These are phyloP conservation scores for Handroanthus guayacan DNA, from an alignment of 257 asterid species.

Conservation along the genomic window DNA sequence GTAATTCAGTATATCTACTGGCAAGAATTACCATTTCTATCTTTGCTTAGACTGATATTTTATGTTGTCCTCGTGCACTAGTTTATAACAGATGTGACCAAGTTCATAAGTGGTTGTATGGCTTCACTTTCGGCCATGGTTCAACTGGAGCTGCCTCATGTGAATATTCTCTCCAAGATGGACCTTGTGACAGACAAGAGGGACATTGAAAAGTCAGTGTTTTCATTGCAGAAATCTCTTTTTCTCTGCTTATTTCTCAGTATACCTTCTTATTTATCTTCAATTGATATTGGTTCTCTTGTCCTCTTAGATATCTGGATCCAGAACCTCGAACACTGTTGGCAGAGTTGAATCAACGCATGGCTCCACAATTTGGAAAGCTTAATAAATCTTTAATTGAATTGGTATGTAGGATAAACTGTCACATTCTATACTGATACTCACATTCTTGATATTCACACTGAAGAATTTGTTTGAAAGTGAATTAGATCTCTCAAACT, in stretches of 20 bases:
- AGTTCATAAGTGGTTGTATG: constrained; percentile 98
- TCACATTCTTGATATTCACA: neutral
- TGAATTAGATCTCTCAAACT: constrained; percentile 24
- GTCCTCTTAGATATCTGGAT: constrained; percentile 67
- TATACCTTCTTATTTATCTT: constrained; percentile 22
- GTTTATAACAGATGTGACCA: constrained; percentile 98
- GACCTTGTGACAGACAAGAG: constrained; percentile 94
- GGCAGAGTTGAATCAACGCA: constrained; percentile 84
- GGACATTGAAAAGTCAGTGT: constrained; percentile 84
- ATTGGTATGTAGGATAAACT: constrained; percentile 57
- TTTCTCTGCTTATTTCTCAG: neutral
- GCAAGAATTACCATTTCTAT: constrained; percentile 8
- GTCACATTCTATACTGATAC: constrained; percentile 16
- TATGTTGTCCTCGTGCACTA: constrained; percentile 34
- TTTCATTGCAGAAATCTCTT: constrained; percentile 10
- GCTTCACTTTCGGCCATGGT: constrained; percentile 98
- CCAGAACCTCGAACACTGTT: constrained; percentile 81
- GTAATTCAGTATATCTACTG: constrained; percentile 5
- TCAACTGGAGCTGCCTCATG: constrained; percentile 97
- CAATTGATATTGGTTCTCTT: constrained; percentile 33
- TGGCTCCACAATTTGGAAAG: constrained; percentile 90
- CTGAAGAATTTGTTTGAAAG: constrained; percentile 20
- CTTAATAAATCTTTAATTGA: constrained; percentile 89
- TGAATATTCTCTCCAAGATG: constrained; percentile 96
- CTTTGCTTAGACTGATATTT: constrained; percentile 30